Conservation (phyloP, 805 yeast species). For the Lipomyces sp. region DNA sequence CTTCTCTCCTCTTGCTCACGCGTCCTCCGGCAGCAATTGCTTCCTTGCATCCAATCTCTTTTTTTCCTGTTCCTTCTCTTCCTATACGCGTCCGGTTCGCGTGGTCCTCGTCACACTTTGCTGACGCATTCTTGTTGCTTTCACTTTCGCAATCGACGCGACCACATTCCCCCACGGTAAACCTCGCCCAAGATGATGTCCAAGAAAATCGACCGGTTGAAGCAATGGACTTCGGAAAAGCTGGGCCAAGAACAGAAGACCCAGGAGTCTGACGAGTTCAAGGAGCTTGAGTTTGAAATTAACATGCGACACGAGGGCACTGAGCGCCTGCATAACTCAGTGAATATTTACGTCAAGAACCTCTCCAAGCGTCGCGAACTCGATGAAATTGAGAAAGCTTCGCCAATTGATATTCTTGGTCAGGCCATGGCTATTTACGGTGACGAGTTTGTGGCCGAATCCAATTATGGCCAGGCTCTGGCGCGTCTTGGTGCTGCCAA, state of each 20-base stretch:
- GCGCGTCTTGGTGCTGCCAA: conserved; percentile 26
- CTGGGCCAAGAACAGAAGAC: conserved; percentile 32
- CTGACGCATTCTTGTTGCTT: too few relatives aligned
- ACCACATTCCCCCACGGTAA: too few relatives aligned
- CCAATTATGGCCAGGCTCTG: conserved; percentile 29
- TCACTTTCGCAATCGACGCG: too few relatives aligned
- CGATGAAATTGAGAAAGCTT: conserved; percentile 28
- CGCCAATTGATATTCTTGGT: conserved; percentile 30
- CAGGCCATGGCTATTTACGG: conserved; percentile 29
- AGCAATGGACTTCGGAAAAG: conserved; percentile 31
- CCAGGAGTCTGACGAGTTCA: conserved; percentile 31
- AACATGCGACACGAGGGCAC: conserved; percentile 29
- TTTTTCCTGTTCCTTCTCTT: too few relatives aligned
- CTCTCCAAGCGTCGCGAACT: conserved; percentile 31
- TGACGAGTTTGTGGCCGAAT: conserved; percentile 28
- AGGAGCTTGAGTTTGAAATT: conserved; percentile 29
- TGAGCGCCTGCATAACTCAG: conserved; percentile 28
- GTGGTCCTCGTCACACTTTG: too few relatives aligned
- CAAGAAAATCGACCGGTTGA: conserved; percentile 28
- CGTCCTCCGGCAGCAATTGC: too few relatives aligned
- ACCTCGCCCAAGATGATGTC: conserved; percentile 20
- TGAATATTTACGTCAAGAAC: conserved; percentile 27
- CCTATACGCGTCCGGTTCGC: too few relatives aligned
- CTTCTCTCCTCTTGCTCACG: too few relatives aligned
- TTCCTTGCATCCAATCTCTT: too few relatives aligned